phyloP scores from a whole-genome alignment of 345 rosid genomes.

The Melaleuca alternifolia region DNA sequence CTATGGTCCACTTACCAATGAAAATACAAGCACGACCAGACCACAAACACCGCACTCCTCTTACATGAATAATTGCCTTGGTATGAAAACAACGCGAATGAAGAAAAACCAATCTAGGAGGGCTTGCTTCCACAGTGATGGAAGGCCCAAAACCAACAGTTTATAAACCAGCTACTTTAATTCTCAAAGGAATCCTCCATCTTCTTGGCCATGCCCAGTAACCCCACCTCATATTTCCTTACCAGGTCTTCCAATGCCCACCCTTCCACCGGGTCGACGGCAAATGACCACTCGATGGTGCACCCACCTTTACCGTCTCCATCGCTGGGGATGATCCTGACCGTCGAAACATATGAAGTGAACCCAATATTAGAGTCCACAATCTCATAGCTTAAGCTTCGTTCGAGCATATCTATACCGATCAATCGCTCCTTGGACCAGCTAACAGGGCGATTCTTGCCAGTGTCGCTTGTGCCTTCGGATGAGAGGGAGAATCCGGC shows the following conservation, averaged over 20 bases:
- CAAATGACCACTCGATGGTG: slow-evolving; percentile 44
- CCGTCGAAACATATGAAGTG: slow-evolving; percentile 34
- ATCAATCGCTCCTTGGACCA: slow-evolving; percentile 49
- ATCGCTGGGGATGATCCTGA: slow-evolving; percentile 19
- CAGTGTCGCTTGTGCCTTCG: neutral
- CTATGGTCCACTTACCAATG: neutral
- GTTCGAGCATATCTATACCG: slow-evolving; percentile 25
- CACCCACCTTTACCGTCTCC: slow-evolving; percentile 24
- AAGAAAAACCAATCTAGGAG: neutral
- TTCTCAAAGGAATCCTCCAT: slow-evolving; percentile 21
- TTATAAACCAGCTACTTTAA: neutral
- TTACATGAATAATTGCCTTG: neutral
- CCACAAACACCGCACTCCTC: neutral
- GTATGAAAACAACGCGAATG: neutral
- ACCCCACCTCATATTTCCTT: slow-evolving; percentile 19
- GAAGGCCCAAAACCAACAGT: neutral
- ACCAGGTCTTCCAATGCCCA: slow-evolving; percentile 28
- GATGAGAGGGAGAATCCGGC: slow-evolving; percentile 27
- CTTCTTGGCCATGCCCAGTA: slow-evolving; percentile 14
- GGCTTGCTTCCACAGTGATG: neutral
- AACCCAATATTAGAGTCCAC: slow-evolving; percentile 55
- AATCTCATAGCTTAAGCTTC: slow-evolving; percentile 33
- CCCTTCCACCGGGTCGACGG: slow-evolving; percentile 52
- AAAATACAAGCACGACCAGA: neutral
- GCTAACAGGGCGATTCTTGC: neutral